phyloP scores from a whole-genome alignment of 768 basidiomycete species.

The Russula ochroleuca region DNA sequence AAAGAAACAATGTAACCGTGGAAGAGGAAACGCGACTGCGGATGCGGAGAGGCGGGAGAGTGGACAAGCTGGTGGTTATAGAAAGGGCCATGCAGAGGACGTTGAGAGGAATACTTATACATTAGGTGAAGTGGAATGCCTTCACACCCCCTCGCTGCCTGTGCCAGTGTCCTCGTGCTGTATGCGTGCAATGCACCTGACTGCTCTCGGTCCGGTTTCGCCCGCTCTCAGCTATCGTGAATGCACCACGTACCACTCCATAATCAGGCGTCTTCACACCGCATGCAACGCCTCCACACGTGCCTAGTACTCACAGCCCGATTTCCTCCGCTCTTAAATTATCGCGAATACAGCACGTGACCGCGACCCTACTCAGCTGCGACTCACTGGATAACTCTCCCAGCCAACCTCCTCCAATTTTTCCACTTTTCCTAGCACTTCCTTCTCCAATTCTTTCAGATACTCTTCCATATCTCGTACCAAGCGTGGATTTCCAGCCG shows the following conservation, averaged over 20 bases:
- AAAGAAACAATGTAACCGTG: not conserved
- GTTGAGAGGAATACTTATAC: conserved; percentile 13
- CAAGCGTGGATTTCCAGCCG: conserved; percentile 64
- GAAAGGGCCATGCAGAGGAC: conserved; percentile 11
- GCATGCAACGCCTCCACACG: too few relatives aligned
- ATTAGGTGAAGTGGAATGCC: not conserved
- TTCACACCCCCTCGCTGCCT: not conserved
- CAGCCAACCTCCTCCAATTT: conserved; percentile 76
- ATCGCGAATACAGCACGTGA: too few relatives aligned
- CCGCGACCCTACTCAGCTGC: not conserved
- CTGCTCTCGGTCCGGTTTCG: not conserved
- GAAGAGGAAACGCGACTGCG: conserved; percentile 9
- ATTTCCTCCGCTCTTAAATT: too few relatives aligned
- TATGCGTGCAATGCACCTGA: not conserved
- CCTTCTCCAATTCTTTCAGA: conserved; percentile 59
- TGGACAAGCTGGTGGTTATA: conserved; percentile 1
- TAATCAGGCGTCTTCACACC: too few relatives aligned
- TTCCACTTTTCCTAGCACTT: conserved; percentile 78
- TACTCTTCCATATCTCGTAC: conserved; percentile 68
- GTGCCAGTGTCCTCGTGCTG: conserved; percentile 19
- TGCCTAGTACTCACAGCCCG: too few relatives aligned
- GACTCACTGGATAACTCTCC: conserved; percentile 65
- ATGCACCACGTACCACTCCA: not conserved
- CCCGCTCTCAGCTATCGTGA: not conserved
- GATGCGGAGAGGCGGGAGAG: not conserved